phyloP scores from a whole-genome alignment of 1,284 basidiomycete genomes.

The Pisolithus thermaeus region DNA sequence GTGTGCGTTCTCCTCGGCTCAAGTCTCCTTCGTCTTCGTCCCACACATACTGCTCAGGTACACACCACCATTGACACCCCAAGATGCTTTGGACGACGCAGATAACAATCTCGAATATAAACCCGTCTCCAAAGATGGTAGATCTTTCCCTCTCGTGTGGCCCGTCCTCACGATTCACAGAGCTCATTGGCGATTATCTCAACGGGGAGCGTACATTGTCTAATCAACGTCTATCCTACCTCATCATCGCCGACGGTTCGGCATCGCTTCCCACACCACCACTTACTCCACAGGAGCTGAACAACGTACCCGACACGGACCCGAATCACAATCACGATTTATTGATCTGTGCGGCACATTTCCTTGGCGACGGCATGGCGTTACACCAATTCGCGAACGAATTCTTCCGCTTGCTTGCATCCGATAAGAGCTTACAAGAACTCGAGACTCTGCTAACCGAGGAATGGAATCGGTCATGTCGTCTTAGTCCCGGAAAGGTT shows the following conservation, averaged over 20 bases:
- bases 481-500: conserved; percentile 2
- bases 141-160: conserved; percentile 7
- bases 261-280: conserved; percentile 31
- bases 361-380: conserved; percentile 75
- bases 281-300: conserved; percentile 25
- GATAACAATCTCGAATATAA: conserved; percentile 46
- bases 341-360: conserved; percentile 66
- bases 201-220: conserved; percentile 73
- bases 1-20: conserved; percentile 37
- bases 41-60: conserved; percentile 35
- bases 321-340: conserved; percentile 40
- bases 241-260: conserved; percentile 48
- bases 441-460: conserved; percentile 38
- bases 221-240: conserved; percentile 61
- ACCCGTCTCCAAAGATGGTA: conserved; percentile 49
- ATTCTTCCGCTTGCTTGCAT: conserved; percentile 56
- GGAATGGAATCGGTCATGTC: conserved; percentile 27
- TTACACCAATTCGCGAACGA: conserved; percentile 71
- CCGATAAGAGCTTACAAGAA: conserved; percentile 34
- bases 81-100: conserved; percentile 45
- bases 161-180: conserved; percentile 27
- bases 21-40: background rate
- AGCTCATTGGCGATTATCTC: conserved; percentile 61
- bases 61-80: conserved; percentile 36
- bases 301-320: conserved; percentile 3